Evolutionary conservation across 768 basidiomycete genomes (phyloP).

Genomic region (Xerocomus spinulosus): DNA sequence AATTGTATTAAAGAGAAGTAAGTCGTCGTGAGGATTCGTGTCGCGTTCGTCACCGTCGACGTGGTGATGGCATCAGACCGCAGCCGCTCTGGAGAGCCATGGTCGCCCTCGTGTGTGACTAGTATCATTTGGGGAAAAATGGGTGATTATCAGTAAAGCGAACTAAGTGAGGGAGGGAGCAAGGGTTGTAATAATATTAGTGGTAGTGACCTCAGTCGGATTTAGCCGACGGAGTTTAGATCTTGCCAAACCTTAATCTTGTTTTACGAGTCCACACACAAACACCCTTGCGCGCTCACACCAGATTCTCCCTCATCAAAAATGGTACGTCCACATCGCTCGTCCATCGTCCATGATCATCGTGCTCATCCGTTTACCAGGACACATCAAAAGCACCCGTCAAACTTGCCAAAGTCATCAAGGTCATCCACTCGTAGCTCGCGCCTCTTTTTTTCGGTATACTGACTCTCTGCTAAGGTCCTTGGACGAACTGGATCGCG

Average conservation of each 20-base stretch:
- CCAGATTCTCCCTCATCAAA: slow-evolving; percentile 6
- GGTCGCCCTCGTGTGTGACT: no score
- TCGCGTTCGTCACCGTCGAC: no score
- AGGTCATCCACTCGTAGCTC: slow-evolving; percentile 46
- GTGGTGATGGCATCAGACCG: no score
- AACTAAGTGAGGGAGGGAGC: no score
- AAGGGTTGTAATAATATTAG: no score
- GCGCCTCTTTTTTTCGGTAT: no score
- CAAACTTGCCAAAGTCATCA: slow-evolving; percentile 96
- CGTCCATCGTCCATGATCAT: not conserved
- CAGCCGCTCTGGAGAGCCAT: no score
- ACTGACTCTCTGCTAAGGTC: slow-evolving; percentile 53
- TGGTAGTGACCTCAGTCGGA: slow-evolving; percentile 1
- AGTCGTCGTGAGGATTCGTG: no score
- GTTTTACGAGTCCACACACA: slow-evolving; percentile 9
- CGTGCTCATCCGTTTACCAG: slow-evolving; percentile 31
- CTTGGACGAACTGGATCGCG: slow-evolving; percentile 98
- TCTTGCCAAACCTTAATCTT: slow-evolving; percentile 21
- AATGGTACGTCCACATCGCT: slow-evolving; percentile 20
- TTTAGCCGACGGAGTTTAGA: slow-evolving; percentile 18
- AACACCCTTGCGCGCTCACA: not conserved
- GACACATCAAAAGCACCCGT: slow-evolving; percentile 89
- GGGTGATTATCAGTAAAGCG: not conserved
- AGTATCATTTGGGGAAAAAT: no score
- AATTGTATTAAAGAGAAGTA: no score